A percentile compares a stretch with the other conserved stretches of the same genome.
Evolutionary conservation across 805 yeast species (phyloP).

Genomic region (Starmerella khaoyaiensis): DNA sequence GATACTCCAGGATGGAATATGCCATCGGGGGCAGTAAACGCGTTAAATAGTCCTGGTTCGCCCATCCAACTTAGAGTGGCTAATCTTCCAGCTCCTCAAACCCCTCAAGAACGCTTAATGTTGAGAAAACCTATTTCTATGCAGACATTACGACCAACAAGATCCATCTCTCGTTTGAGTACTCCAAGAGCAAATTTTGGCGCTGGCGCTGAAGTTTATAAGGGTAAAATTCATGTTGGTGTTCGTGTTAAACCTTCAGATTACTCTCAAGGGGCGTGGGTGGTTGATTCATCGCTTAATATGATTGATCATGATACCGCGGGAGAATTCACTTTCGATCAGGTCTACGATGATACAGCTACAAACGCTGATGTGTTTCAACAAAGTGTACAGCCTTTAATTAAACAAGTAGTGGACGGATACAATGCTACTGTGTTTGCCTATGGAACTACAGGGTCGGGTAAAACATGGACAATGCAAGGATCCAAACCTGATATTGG

Average conservation of each 20-base stretch:
- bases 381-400: constrained; percentile 40
- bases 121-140: constrained; percentile 21
- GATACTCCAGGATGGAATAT: no score
- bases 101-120: constrained; percentile 15
- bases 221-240: constrained; percentile 64
- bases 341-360: constrained; percentile 50
- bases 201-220: constrained; percentile 29
- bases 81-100: constrained; percentile 8
- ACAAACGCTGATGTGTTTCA: constrained; percentile 51
- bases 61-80: not conserved
- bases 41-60: no score
- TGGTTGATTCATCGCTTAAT: constrained; percentile 4
- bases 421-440: constrained; percentile 85
- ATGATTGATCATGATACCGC: constrained; percentile 26
- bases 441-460: constrained; percentile 90
- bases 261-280: constrained; percentile 7
- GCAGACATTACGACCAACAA: constrained; percentile 16
- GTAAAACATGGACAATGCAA: constrained; percentile 79
- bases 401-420: constrained; percentile 49
- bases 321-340: constrained; percentile 62
- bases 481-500: constrained; percentile 54
- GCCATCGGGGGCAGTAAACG: not conserved
- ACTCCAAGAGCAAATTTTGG: constrained; percentile 11
- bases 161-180: constrained; percentile 11
- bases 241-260: constrained; percentile 58